Base-by-base conservation (phyloP, 1,139 yeast species). In the Scheffersomyces illinoinensis region DNA sequence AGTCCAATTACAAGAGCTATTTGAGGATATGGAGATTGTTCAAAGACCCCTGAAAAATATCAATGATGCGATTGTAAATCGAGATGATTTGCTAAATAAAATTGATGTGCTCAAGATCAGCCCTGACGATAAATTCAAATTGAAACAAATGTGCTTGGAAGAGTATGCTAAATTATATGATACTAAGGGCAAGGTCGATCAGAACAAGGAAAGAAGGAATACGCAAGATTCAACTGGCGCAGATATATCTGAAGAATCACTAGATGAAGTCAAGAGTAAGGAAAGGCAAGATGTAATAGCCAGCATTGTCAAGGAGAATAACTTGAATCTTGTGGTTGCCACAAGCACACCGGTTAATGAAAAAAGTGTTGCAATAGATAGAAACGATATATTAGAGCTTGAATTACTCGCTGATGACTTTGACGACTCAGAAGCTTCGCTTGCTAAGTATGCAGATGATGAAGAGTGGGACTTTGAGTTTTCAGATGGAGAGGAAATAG, bases 321-420 rank as follows among this genome's bases (percentile, higher is more conserved):
- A 61, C 53, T 57, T 65, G 47, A 58, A 61, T 12, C 55, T 56
- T 21, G 23, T 53, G 7, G 59, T 47, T 19, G 51, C 62, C 1
- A 53, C 60, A 4, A 60, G 61, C 33, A 59, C 59, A 1, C 57
- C 62, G 4, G 57, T 57, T 17, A 47, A 14, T 14, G 43, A 53
- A 48, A 52, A 47, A 18, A 46, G 39, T 8, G n/a, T 43, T 18
- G 57, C 56, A 3, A 66, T 76, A 18, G 73, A 70, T 12, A 62
- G 62, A 33, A 67, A 68, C 43, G 77, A 78, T 47, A 63, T 79
- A 17, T 62, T 78, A 8, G 81, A 79, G 62, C 66, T 81, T 54
- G 84, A 81, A 59, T 53, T 81, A 20, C 60, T 88, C 3, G 89
- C 91, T 0, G 85, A 82, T 62, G 85, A 85, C 20, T 66, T 86